Base-by-base conservation (phyloP, 495 filamentous ascomycete species). In the Podospora appendiculata region DNA sequence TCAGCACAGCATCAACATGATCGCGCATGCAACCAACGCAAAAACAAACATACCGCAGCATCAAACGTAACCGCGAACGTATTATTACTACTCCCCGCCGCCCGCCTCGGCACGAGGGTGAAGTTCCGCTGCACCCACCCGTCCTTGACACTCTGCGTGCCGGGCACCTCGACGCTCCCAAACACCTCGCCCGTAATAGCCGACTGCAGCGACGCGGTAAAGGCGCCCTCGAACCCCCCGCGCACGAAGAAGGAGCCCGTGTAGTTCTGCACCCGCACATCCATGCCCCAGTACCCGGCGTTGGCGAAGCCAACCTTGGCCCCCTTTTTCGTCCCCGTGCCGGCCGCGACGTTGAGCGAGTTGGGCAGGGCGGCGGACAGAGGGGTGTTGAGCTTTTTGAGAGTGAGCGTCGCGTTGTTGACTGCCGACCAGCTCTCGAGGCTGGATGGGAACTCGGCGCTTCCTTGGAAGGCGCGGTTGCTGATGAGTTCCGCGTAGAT, bases 401-500 rank as follows among this genome's bases (percentile, higher is more conserved):
- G 67, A 6, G 66, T 68, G 34, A 88, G 70, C 0, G 40, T 53
- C 11, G 73, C 75, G 18, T 67, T 70, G 25, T 76, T 76, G 38
- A 87, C 66, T 8, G 80, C 56, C 16, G 72, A 65, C 75, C 85
- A 88, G 8, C 59, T 72, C 1, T 76, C 74, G 17, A 84, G 66
- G 9, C 70, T 73, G 6, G 57, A 54, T 8, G 69, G 67, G 50
- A 57, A 73, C 17, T 60, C n/a, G 0, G 54, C 58, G 48, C 56
- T 63, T 33, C 57, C 55, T 41, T 75, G 72, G 53, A 90, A 89
- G n/a, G 85, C 87, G 45, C 86, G 79, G 65, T 90, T 90, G 32
- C 72, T 73, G 32, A 89, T 81, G 12, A 90, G 64, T 58, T 90
- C 85, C 32, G 83, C 86, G 57, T 90, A 88, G 39, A 89, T 79